These are phyloP conservation scores for Ascoidea rubescens DNA, from an alignment of 805 yeast genomes.

Conservation along the genomic window DNA sequence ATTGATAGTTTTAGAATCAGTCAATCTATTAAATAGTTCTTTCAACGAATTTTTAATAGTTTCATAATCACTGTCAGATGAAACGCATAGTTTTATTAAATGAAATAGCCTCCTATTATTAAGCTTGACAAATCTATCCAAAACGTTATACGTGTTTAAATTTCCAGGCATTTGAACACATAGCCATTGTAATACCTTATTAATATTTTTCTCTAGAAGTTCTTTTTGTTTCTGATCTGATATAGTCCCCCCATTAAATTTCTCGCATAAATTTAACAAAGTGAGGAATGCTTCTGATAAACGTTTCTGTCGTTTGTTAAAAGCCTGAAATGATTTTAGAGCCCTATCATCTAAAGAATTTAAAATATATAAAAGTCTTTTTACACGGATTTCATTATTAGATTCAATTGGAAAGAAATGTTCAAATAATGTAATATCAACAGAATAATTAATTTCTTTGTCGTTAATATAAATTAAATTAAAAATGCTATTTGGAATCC, in stretches of 20 bases:
- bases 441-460: constrained; percentile 43
- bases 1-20: constrained; percentile 35
- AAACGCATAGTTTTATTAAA: constrained; percentile 37
- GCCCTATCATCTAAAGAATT: constrained; percentile 40
- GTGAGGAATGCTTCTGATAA: constrained; percentile 35
- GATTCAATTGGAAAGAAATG: constrained; percentile 37
- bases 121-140: constrained; percentile 37
- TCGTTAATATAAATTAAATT: constrained; percentile 66
- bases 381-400: constrained; percentile 28
- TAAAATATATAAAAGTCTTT: constrained; percentile 36
- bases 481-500: constrained; percentile 55
- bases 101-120: constrained; percentile 47
- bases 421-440: constrained; percentile 50
- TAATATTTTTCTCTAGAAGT: constrained; percentile 21
- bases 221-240: constrained; percentile 13
- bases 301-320: constrained; percentile 55
- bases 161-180: constrained; percentile 40
- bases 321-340: constrained; percentile 50
- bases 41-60: constrained; percentile 47
- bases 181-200: constrained; percentile 50
- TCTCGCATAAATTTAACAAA: constrained; percentile 35
- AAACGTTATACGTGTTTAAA: constrained; percentile 30
- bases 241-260: constrained; percentile 20
- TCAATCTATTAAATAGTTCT: constrained; percentile 44
- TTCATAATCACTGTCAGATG: constrained; percentile 43